Evolutionary conservation across 106 monocot genomes (phyloP).

Genomic region (Dioscorea zingiberensis): DNA sequence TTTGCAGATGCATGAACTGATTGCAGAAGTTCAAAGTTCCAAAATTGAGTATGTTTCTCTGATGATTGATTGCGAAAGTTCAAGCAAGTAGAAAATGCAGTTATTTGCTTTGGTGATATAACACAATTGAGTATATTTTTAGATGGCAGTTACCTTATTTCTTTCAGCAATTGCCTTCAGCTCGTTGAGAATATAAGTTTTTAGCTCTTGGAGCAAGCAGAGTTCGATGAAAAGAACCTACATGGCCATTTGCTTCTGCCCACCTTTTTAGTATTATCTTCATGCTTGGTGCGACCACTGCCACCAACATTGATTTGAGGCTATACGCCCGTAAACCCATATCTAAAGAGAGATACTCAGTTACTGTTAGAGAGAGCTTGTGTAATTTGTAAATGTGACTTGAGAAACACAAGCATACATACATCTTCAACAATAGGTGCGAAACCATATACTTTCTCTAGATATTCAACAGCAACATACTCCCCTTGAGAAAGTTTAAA

Average conservation of each 20-base stretch:
- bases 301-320: slow-evolving; percentile 67
- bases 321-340: slow-evolving; percentile 92
- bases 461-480: slow-evolving; percentile 77
- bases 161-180: slow-evolving; percentile 59
- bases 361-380: too few species aligned
- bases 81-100: too few species aligned
- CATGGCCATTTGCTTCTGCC: slow-evolving; percentile 55
- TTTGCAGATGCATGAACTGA: neutral
- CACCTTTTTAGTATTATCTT: slow-evolving; percentile 64
- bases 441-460: slow-evolving; percentile 76
- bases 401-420: slow-evolving; percentile 8
- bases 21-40: too few species aligned
- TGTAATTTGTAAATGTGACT: neutral
- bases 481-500: slow-evolving; percentile 95
- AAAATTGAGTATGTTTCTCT: too few species aligned
- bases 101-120: too few species aligned
- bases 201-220: slow-evolving; percentile 45
- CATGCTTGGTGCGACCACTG: slow-evolving; percentile 73
- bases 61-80: neutral
- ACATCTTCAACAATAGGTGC: slow-evolving; percentile 76
- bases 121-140: too few species aligned
- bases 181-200: slow-evolving; percentile 48
- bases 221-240: slow-evolving; percentile 52
- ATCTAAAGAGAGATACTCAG: slow-evolving; percentile 29
- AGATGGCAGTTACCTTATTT: slow-evolving; percentile 71